Evolutionary conservation across 805 yeast genomes (phyloP), one percentile per base, ranked within the genome.

Genomic region (Teunomyces cretensis): DNA sequence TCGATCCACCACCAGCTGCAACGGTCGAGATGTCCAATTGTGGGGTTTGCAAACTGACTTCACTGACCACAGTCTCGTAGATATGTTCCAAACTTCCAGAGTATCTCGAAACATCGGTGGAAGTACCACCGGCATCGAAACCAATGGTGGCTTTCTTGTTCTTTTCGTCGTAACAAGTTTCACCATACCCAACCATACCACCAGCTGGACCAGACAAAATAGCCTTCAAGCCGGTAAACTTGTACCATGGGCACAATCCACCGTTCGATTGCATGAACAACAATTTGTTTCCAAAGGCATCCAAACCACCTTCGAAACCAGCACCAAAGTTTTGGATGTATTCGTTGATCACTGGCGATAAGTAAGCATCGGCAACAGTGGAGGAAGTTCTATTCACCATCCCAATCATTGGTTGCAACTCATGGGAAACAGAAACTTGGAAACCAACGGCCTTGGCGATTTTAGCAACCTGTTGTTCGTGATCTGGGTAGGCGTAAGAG

Each of bases 181-280:
- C 76, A 0, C 96, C 88, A 55, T 82, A 88, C 0, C 98, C 98
- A 28, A 92, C 97, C 47, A 92, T 96, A 41, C 98, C 98, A 31
- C 98, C 98, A 8, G 98, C 98, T 2, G 98, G 98, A 2, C 98
- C 98, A 1, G 97, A 88, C 30, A 92, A 67, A 40, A 92, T 86
- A 3, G 98, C 96, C 54, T 82, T 78, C 30, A 92, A 70, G 1
- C 98, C 98, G 0, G 96, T 84, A 61, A 92, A 92, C 40, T 80
- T 76, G 16, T 80, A 72, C 57, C 94, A 90, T 45, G 89, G 89
- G 16, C 91, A 90, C 47, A 92, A 75, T 2, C 98, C 98, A 46
- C 98, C 98, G 62, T 92, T 96, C 9, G 96, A 87, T 65, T 92
- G 96, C 98, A 92, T 92, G 64, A 92, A 92, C 53, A 86, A 84